Base-by-base conservation (phyloP, 108 stramenopile species). In the Nitzschia putrida region DNA sequence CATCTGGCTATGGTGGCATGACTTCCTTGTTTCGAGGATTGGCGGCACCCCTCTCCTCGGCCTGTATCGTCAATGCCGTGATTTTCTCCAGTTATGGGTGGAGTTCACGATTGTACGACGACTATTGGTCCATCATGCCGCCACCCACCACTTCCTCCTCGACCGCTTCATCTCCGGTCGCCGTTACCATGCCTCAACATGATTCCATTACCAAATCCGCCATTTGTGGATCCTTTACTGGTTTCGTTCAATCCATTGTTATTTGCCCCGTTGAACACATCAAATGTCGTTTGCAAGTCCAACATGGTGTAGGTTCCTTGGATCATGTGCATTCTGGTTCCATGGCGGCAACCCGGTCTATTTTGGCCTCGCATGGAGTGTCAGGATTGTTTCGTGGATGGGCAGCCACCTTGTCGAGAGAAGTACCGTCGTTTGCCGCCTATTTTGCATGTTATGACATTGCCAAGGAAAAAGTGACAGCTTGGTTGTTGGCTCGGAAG, bases 261-360 rank as follows among this genome's bases (percentile, higher is more conserved):
- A 81, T 96, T 61, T 72, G 74, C 44, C 94, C 94, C 4, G 88
- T 88, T 70, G 97, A 98, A 65, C 92, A 95, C 63, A 68, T 98
- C 77, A 98, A 98, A 69, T 92, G 92, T 74, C 85, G 94, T 54
- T 68, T 97, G 58, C 97, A 97, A 80, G 72, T 88, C 41, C 76
- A 89, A 56, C 67, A 77, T 22, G 64, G 69, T 12, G 53, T 53
- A 49, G 60, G 69, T 22, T 44, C 76, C 50, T 23, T 67, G 21
- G 49, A 65, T 50, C 55, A 53, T 64, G 3, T 74, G 13, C 87
- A 82, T 65, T 68, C 51, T 51, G 85, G 88, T 22, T 85, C 88
- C 11, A 26, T 83, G 14, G 76, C 86, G 55, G 81, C 81, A 3
- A 59, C 66, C 21, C 24, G 61, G 10, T 68, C 77, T 13, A 90